A percentile compares a stretch with the other conserved stretches of the same genome.
These are phyloP conservation scores for Zymoseptoria crescenta DNA, from an alignment of 2,329 filamentous ascomycete genomes.

Conservation along the genomic window DNA sequence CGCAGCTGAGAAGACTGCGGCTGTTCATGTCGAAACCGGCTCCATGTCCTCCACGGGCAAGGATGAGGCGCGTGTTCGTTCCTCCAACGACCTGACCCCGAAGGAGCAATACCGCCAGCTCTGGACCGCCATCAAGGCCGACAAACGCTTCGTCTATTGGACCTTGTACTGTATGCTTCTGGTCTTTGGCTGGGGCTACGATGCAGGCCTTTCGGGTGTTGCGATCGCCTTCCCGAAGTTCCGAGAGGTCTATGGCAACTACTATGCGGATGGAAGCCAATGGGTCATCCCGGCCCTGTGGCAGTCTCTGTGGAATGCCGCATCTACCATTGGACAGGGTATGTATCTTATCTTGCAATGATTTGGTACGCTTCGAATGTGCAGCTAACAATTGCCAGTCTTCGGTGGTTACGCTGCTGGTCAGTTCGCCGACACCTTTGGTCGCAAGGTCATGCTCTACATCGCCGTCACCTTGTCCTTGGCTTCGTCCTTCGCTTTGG, in stretches of 20 bases:
- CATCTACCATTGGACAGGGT: slow-evolving; percentile 29
- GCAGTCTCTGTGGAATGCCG: slow-evolving; percentile 35
- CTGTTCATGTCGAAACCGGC: slow-evolving; percentile 11
- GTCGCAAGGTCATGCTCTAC: slow-evolving; percentile 19
- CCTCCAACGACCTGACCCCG: slow-evolving; percentile 11
- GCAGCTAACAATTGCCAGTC: background rate
- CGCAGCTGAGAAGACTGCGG: slow-evolving; percentile 12
- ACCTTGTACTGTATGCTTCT: slow-evolving; percentile 23
- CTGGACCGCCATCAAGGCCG: slow-evolving; percentile 21
- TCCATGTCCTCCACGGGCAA: slow-evolving; percentile 8
- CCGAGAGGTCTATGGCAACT: slow-evolving; percentile 29
- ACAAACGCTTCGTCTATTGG: slow-evolving; percentile 20
- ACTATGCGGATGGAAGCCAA: slow-evolving; percentile 19
- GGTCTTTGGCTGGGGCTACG: slow-evolving; percentile 32
- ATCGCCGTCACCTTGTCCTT: slow-evolving; percentile 15
- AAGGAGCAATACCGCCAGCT: slow-evolving; percentile 21
- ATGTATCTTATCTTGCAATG: too few species aligned
- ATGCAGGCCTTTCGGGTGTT: slow-evolving; percentile 31
- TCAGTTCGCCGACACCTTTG: slow-evolving; percentile 20
- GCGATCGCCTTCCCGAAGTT: slow-evolving; percentile 33
- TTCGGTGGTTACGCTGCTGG: slow-evolving; percentile 22
- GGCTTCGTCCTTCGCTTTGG: slow-evolving; percentile 20
- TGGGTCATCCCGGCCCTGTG: slow-evolving; percentile 32
- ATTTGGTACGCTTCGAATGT: too few species aligned
- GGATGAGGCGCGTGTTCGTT: background rate